These are phyloP conservation scores for Plantago coronopus DNA, from an alignment of 305 asterid genomes.

Conservation along the genomic window DNA sequence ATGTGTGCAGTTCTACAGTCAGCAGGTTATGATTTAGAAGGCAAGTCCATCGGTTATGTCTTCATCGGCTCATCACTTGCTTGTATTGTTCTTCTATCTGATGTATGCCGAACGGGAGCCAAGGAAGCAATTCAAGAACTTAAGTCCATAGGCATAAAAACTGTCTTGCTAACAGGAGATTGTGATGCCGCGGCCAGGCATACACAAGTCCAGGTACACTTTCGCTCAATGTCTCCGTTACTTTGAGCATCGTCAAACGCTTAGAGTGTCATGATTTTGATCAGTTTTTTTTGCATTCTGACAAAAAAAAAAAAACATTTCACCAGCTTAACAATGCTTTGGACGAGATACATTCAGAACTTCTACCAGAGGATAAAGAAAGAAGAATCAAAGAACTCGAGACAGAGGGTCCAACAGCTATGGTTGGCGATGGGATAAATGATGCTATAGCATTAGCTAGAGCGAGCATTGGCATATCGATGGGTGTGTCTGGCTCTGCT, in stretches of 20 bases:
- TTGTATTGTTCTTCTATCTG: constrained; percentile 61
- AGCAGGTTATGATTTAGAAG: constrained; percentile 45
- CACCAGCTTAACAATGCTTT: constrained; percentile 55
- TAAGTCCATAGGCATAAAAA: constrained; percentile 59
- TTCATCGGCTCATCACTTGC: constrained; percentile 53
- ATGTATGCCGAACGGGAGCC: constrained; percentile 74
- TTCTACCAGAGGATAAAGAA: constrained; percentile 73
- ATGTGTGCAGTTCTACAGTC: constrained; percentile 47
- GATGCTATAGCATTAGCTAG: constrained; percentile 86
- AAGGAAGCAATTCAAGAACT: constrained; percentile 68
- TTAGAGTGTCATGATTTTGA: too few species aligned
- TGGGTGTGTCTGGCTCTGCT: constrained; percentile 87
- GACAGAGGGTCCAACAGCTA: constrained; percentile 55
- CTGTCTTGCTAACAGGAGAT: constrained; percentile 88
- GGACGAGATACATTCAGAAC: constrained; percentile 57
- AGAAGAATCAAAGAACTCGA: constrained; percentile 52
- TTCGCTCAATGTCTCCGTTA: too few species aligned
- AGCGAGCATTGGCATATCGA: constrained; percentile 76
- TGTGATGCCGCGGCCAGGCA: constrained; percentile 61
- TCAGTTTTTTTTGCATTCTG: too few species aligned
- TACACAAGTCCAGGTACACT: constrained; percentile 64
- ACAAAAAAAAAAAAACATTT: not conserved
- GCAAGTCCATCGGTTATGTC: constrained; percentile 64
- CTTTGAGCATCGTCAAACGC: too few species aligned
- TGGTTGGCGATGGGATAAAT: constrained; percentile 86